Evolutionary conservation across 176 grass and related monocot genomes (phyloP), one percentile per base, ranked within the genome.

Genomic region (Zizania latifolia): DNA sequence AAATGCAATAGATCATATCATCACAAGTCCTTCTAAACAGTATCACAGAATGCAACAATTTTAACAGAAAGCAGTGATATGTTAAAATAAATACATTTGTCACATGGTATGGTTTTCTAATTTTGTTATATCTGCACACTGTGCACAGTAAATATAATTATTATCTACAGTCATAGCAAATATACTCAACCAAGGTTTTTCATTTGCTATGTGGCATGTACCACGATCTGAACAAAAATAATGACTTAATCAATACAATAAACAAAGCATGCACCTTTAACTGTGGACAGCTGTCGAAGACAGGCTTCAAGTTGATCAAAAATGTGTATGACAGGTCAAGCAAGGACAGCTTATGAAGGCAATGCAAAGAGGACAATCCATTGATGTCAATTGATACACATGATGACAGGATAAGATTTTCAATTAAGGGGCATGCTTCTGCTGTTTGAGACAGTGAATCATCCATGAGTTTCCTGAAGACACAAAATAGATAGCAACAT

Each of bases 281-380:
- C 76, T 90, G 86, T 21, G 80, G 88, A 60, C 95, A 99, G 78
- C 77, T 88, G 69, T 92, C 76, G 55, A 99, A 92, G 79, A 99
- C 84, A 51, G 95, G 95, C 76, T 90, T 90, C 75, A 99, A 85
- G 78, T 84, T 94, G 12, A 75, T 63, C 84, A 99, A 73, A 86
- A 99, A 99, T n/a, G 95, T 99, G 64, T 99, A 99, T 59, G 95
- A 99, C 17, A 99, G 82, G 82, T 99, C 95, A 63, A 99, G 91
- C 44, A 94, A 86, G 23, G 86, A 82, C 75, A 99, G 58, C 46
- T 77, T 81, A 66, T 68, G 86, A 69, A 99, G 95, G 62, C 82
- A 86, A 72, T 60, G 85, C 79, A 99, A 89, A 61, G 95, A 99
- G 65, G 87, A 94, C 58, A 99, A 64, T 48, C 95, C 95, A 40